Evolutionary conservation across 768 basidiomycete genomes (phyloP).

Genomic region (Tylopilus sp.): DNA sequence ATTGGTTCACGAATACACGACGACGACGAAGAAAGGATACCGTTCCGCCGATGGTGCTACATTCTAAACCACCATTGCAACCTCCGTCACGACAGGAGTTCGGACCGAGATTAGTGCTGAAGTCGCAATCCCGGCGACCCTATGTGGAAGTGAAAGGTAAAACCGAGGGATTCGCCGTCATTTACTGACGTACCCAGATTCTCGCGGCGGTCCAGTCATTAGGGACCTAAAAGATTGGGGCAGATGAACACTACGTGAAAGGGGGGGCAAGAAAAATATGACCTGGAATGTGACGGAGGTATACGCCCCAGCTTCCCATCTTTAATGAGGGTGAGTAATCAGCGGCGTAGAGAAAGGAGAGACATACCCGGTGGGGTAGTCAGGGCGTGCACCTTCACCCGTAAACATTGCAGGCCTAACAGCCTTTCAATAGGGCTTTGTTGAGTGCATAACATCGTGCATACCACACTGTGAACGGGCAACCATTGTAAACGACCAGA

Average conservation of each 20-base stretch:
- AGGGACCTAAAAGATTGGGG: conserved; percentile 40
- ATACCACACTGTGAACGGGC: conserved; percentile 69
- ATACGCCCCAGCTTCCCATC: conserved; percentile 33
- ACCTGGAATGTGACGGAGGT: conserved; percentile 29
- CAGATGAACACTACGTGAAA: not conserved
- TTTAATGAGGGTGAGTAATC: conserved; percentile 9
- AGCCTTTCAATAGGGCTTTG: not conserved
- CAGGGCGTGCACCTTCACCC: conserved; percentile 47
- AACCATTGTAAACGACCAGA: conserved; percentile 58
- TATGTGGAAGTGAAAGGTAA: conserved; percentile 11
- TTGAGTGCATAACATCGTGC: conserved; percentile 11
- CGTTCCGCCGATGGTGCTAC: conserved; percentile 44
- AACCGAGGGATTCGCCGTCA: not conserved
- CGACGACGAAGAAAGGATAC: conserved; percentile 19
- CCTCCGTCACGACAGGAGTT: conserved; percentile 63
- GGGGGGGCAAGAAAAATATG: not conserved
- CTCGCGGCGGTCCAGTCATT: conserved; percentile 64
- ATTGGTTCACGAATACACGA: not conserved
- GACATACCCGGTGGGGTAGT: conserved; percentile 43
- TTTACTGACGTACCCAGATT: conserved; percentile 46
- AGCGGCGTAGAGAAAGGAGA: not conserved
- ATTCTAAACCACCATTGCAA: conserved; percentile 65
- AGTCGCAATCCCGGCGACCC: conserved; percentile 63
- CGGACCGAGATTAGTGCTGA: conserved; percentile 45
- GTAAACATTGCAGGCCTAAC: conserved; percentile 59